These are phyloP conservation scores for Pichia sp. DNA, from an alignment of 1,139 yeast species.

Conservation along the genomic window DNA sequence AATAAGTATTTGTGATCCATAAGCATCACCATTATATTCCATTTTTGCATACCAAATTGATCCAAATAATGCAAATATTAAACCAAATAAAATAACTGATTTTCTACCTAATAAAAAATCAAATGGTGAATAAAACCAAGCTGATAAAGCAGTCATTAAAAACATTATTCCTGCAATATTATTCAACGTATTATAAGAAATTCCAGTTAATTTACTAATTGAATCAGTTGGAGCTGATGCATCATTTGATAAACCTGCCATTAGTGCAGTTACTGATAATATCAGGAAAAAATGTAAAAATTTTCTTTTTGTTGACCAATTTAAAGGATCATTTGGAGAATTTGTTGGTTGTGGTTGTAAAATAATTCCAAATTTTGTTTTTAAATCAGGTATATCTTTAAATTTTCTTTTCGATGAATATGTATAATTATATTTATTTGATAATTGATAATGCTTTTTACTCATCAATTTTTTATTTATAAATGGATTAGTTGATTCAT, in stretches of 20 bases:
- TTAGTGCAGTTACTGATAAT: slow-evolving; percentile 30
- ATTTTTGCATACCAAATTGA: slow-evolving; percentile 34
- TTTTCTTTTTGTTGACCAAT: slow-evolving; percentile 30
- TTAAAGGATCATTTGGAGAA: slow-evolving; percentile 69
- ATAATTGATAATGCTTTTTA: slow-evolving; percentile 7
- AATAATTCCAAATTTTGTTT: slow-evolving; percentile 49
- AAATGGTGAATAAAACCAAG: slow-evolving; percentile 34
- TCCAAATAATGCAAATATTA: slow-evolving; percentile 31
- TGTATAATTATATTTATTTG: slow-evolving; percentile 18
- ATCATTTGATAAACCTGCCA: slow-evolving; percentile 35
- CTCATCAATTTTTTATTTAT: background rate
- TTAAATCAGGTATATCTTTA: slow-evolving; percentile 25
- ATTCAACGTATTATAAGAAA: slow-evolving; percentile 35
- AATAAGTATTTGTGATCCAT: slow-evolving; percentile 36
- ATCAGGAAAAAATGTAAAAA: slow-evolving; percentile 20
- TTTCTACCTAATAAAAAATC: slow-evolving; percentile 34
- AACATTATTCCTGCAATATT: slow-evolving; percentile 38
- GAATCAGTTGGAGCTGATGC: slow-evolving; percentile 37
- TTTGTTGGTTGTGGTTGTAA: slow-evolving; percentile 72
- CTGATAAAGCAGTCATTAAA: slow-evolving; percentile 31
- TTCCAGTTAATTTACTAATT: slow-evolving; percentile 31
- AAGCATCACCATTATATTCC: slow-evolving; percentile 29
- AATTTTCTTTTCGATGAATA: slow-evolving; percentile 10
- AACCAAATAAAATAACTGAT: slow-evolving; percentile 31
- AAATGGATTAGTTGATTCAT: background rate